Evolutionary conservation across 1,284 basidiomycete species (phyloP).

Genomic region (Ceratobasidium theobromae): DNA sequence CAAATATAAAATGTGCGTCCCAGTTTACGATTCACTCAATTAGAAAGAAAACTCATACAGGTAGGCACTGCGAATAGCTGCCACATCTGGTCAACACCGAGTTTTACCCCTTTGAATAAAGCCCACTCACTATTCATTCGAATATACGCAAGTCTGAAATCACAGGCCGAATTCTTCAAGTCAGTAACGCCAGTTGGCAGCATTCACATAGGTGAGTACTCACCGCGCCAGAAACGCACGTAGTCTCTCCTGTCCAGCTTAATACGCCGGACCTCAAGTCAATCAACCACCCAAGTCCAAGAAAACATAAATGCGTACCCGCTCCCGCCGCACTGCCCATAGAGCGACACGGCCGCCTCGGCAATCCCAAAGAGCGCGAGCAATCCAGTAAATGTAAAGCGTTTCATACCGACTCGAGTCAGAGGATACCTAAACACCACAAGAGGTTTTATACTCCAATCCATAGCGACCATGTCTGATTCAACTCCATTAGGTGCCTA

Average conservation of each 20-base stretch:
- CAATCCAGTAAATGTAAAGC: background rate
- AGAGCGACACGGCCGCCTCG: background rate
- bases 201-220: too few relatives aligned
- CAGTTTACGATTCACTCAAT: background rate
- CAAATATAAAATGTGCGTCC: background rate
- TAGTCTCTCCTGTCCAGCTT: slow-evolving; percentile 2
- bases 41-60: background rate
- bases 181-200: too few relatives aligned
- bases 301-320: background rate
- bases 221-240: background rate
- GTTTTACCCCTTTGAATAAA: background rate
- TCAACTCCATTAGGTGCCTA: background rate
- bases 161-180: too few relatives aligned
- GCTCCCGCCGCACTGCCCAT: background rate
- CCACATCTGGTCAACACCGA: too few relatives aligned
- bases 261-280: background rate
- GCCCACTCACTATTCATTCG: background rate
- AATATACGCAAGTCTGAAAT: slow-evolving; percentile 3
- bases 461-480: background rate
- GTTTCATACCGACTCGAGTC: background rate
- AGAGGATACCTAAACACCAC: background rate
- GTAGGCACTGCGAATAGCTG: slow-evolving; percentile 11
- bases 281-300: background rate
- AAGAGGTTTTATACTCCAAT: background rate
- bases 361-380: background rate